Evolutionary conservation across 2,329 filamentous ascomycete genomes (phyloP).

Genomic region (Cladorrhinum sp.): DNA sequence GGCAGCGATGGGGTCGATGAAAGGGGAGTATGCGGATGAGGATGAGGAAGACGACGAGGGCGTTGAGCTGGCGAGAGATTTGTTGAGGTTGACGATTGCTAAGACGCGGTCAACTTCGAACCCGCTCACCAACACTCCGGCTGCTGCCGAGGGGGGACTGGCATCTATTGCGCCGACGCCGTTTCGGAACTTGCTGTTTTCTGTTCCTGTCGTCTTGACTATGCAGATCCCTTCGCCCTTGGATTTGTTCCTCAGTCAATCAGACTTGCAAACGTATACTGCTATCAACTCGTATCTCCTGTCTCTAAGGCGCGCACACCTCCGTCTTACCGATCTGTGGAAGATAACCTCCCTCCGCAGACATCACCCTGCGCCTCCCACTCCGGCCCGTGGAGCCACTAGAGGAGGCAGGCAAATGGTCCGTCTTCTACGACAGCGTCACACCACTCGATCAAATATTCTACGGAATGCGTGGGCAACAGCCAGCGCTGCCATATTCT

Average conservation of each 20-base stretch:
- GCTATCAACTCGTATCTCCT: slow-evolving; percentile 85
- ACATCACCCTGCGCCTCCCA: slow-evolving; percentile 70
- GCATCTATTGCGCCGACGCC: slow-evolving; percentile 47
- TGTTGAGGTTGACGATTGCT: slow-evolving; percentile 65
- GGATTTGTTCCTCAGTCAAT: slow-evolving; percentile 77
- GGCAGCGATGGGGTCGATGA: slow-evolving; percentile 73
- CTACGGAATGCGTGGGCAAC: slow-evolving; percentile 90
- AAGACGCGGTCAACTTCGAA: slow-evolving; percentile 43
- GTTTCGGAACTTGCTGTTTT: slow-evolving; percentile 81
- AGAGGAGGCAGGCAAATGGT: slow-evolving; percentile 59
- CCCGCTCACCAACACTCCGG: slow-evolving; percentile 33
- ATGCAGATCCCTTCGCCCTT: slow-evolving; percentile 75
- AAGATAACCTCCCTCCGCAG: slow-evolving; percentile 75
- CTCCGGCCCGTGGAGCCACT: slow-evolving; percentile 60
- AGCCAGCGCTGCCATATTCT: slow-evolving; percentile 80
- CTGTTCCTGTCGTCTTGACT: slow-evolving; percentile 67
- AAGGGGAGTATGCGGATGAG: slow-evolving; percentile 54
- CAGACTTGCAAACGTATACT: slow-evolving; percentile 77
- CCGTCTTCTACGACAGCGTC: slow-evolving; percentile 59
- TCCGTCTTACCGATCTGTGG: slow-evolving; percentile 83
- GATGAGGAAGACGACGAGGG: slow-evolving; percentile 70
- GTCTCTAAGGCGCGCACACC: slow-evolving; percentile 79
- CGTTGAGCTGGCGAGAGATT: slow-evolving; percentile 75
- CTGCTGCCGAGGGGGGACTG: slow-evolving; percentile 33
- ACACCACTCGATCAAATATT: slow-evolving; percentile 58